These are phyloP conservation scores for Pseudogymnoascus sp. DNA, from an alignment of 2,329 filamentous ascomycete genomes.

Conservation along the genomic window DNA sequence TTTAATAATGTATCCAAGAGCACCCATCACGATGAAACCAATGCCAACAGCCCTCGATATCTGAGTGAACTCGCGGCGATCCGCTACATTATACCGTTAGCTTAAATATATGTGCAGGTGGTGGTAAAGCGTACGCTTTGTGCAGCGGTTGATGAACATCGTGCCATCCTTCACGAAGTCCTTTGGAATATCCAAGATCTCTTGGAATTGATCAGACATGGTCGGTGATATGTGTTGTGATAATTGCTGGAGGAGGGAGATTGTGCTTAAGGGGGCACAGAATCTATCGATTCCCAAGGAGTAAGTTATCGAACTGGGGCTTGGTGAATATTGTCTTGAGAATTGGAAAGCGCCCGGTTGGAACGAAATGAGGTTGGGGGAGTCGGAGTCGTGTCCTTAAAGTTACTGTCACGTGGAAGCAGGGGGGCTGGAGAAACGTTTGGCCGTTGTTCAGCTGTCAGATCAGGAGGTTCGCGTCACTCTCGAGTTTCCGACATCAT, in stretches of 20 bases:
- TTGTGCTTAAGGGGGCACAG: background rate
- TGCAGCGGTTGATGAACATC: conserved; percentile 36
- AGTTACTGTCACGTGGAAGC: background rate
- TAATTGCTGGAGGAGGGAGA: background rate
- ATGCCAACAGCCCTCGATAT: conserved; percentile 43
- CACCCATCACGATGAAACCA: conserved; percentile 44
- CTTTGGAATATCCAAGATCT: conserved; percentile 45
- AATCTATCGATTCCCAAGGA: conserved; percentile 1
- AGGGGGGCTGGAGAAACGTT: background rate
- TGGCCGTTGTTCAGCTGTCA: background rate
- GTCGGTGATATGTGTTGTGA: conserved; percentile 13
- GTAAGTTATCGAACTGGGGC: conserved; percentile 3
- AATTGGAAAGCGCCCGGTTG: conserved; percentile 7
- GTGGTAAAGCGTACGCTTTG: conserved; percentile 31
- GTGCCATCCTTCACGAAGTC: conserved; percentile 38
- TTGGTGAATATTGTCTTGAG: background rate
- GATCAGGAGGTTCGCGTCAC: conserved; percentile 5
- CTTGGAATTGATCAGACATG: conserved; percentile 49
- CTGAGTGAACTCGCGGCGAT: conserved; percentile 33
- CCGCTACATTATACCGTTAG: conserved; percentile 23
- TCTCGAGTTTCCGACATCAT: background rate
- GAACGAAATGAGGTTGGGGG: conserved; percentile 3
- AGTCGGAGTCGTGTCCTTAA: conserved; percentile 5
- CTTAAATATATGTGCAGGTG: background rate
- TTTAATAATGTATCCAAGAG: conserved; percentile 44